A percentile compares a stretch with the other conserved stretches of the same genome.
These are phyloP conservation scores for Isatis tinctoria DNA, from an alignment of 345 rosid genomes.

Conservation along the genomic window DNA sequence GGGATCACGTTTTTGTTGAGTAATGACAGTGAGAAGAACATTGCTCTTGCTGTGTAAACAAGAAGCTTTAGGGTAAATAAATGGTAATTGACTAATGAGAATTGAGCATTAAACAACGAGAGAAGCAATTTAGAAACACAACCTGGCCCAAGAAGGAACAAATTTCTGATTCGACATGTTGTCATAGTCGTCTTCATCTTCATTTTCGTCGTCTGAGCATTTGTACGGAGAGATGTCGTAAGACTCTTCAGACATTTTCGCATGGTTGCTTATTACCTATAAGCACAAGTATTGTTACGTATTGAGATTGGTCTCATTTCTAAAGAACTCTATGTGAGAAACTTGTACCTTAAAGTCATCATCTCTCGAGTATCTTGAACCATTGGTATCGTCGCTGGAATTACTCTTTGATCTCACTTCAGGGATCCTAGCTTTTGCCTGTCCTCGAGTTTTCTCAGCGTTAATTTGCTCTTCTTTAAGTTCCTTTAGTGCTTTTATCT, in stretches of 20 bases:
- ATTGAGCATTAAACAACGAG: neutral
- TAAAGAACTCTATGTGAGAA: conserved; percentile 3
- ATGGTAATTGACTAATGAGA: conserved; percentile 1
- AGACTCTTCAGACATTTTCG: conserved; percentile 52
- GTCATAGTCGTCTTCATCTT: conserved; percentile 61
- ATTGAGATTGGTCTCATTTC: conserved; percentile 6
- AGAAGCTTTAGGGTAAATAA: conserved; percentile 9
- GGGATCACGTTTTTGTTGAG: conserved; percentile 53
- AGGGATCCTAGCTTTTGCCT: conserved; percentile 25
- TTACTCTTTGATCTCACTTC: conserved; percentile 34
- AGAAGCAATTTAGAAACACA: conserved; percentile 3
- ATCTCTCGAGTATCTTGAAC: conserved; percentile 30
- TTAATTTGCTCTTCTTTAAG: conserved; percentile 28
- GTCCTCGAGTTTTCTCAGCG: conserved; percentile 32
- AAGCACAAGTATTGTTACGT: neutral
- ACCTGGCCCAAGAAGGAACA: conserved; percentile 93
- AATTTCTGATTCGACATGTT: conserved; percentile 44
- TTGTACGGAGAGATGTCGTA: conserved; percentile 91
- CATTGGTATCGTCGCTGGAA: conserved; percentile 30
- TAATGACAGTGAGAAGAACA: conserved; percentile 35
- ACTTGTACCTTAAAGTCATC: conserved; percentile 51
- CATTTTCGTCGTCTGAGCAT: conserved; percentile 86
- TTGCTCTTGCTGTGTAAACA: conserved; percentile 50
- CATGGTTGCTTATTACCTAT: conserved; percentile 37
- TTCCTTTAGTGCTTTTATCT: conserved; percentile 30